These are phyloP conservation scores for Vaucheria bursata DNA, from an alignment of 352 stramenopile species.

Conservation along the genomic window DNA sequence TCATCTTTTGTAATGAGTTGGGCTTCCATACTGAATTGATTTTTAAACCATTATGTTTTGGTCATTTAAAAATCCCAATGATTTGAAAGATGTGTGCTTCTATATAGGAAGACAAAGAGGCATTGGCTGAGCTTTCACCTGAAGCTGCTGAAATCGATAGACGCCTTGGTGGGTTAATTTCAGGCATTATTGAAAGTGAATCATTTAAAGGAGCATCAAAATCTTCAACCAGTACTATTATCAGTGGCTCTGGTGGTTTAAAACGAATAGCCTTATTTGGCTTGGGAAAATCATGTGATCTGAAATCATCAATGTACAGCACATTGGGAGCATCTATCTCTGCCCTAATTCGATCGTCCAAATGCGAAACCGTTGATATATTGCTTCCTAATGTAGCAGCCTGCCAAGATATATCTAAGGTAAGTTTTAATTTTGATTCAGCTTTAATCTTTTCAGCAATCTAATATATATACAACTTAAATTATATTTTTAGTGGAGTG, in stretches of 20 bases:
- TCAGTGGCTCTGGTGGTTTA: not conserved
- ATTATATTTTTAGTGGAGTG: not conserved
- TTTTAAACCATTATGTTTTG: not conserved
- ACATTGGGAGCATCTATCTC: conserved; percentile 11
- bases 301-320: conserved; percentile 4
- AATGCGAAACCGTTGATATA: conserved; percentile 27
- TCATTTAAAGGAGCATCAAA: conserved; percentile 24
- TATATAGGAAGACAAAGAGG: conserved; percentile 30
- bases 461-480: not conserved
- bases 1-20: not conserved
- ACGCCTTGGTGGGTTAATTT: conserved; percentile 8
- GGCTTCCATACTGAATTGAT: not conserved
- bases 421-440: conserved; percentile 1
- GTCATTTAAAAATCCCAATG: too few species aligned
- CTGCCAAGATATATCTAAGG: conserved; percentile 1
- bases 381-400: conserved; percentile 13
- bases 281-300: conserved; percentile 19
- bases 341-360: conserved; percentile 17
- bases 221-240: conserved; percentile 5
- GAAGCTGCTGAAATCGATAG: conserved; percentile 4
- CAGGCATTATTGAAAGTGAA: conserved; percentile 9
- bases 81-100: too few species aligned
- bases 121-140: conserved; percentile 10
- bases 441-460: not conserved
- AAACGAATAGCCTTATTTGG: conserved; percentile 21